Percentiles rank a stretch among this genome's conserved stretches.
These are phyloP conservation scores for Scheffersomyces stambukii DNA, from an alignment of 1,139 yeast genomes.

Conservation along the genomic window DNA sequence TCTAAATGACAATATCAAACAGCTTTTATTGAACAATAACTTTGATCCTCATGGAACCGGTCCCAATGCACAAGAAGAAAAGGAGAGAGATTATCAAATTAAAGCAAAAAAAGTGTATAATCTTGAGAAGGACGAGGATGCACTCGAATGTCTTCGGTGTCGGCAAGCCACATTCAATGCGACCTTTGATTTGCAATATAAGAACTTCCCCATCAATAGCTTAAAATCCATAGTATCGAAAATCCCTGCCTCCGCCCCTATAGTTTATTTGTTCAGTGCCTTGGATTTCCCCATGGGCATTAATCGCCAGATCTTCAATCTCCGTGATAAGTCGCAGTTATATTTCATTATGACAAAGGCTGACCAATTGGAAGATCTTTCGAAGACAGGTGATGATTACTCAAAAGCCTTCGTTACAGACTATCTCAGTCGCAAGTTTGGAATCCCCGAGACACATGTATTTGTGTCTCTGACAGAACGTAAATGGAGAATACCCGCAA, in stretches of 20 bases:
- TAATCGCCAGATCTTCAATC: conserved; percentile 33
- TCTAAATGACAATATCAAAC: conserved; percentile 23
- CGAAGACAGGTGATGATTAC: conserved; percentile 28
- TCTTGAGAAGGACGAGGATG: conserved; percentile 5
- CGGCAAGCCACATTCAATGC: conserved; percentile 46
- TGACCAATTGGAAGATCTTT: conserved; percentile 45
- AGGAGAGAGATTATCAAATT: conserved; percentile 1
- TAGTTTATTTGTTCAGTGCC: conserved; percentile 61
- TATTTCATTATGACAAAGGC: conserved; percentile 55
- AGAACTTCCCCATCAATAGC: conserved; percentile 34
- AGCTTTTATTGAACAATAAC: conserved; percentile 19
- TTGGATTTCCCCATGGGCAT: conserved; percentile 67
- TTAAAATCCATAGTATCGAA: conserved; percentile 31
- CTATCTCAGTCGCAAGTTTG: conserved; percentile 35
- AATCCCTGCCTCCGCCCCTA: conserved; percentile 46
- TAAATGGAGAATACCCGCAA: conserved; percentile 47
- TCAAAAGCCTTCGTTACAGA: conserved; percentile 42
- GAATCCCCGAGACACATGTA: conserved; percentile 43
- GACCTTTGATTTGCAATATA: conserved; percentile 18
- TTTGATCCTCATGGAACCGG: no score
- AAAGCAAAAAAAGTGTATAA: conserved; percentile 4
- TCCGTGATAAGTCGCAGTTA: conserved; percentile 31
- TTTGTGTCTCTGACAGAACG: conserved; percentile 46
- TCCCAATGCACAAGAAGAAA: not conserved
- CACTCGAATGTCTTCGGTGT: conserved; percentile 51